Evolutionary conservation across 129 eudicot species (phyloP).

Genomic region (Pseudognaphalium luteoalbum): DNA sequence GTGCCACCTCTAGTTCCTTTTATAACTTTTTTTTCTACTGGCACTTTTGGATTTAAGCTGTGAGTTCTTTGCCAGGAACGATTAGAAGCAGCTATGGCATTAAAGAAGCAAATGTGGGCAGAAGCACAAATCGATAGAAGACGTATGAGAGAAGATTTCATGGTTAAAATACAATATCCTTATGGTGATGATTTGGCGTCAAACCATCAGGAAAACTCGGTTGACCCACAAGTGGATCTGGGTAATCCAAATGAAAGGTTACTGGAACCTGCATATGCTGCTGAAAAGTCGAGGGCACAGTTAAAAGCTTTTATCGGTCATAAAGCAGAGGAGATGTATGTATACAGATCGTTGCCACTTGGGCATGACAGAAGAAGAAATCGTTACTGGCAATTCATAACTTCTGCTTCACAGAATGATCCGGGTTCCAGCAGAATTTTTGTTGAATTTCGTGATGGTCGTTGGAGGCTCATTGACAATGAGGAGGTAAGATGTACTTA

Average conservation of each 20-base stretch:
- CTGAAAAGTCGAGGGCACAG: slow-evolving; percentile 71
- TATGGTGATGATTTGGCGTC: slow-evolving; percentile 41
- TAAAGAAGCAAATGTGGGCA: slow-evolving; percentile 96
- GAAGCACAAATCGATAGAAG: slow-evolving; percentile 86
- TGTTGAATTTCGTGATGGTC: slow-evolving; percentile 64
- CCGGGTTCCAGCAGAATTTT: slow-evolving; percentile 82
- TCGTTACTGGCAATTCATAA: slow-evolving; percentile 80
- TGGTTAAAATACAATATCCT: slow-evolving; percentile 48
- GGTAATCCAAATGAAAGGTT: slow-evolving; percentile 38
- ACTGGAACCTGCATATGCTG: slow-evolving; percentile 63
- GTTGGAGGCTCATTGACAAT: slow-evolving; percentile 82
- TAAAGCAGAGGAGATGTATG: slow-evolving; percentile 76
- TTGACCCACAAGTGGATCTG: slow-evolving; percentile 36
- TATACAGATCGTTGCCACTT: slow-evolving; percentile 84
- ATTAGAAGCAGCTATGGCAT: slow-evolving; percentile 77
- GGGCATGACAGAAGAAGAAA: slow-evolving; percentile 93
- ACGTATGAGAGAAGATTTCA: slow-evolving; percentile 66
- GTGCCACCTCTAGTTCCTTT: not conserved
- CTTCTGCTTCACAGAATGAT: slow-evolving; percentile 72
- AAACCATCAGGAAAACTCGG: slow-evolving; percentile 41
- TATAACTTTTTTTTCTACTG: not conserved
- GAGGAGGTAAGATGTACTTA: slow-evolving; percentile 47
- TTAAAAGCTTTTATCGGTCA: slow-evolving; percentile 69
- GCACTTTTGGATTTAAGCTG: slow-evolving; percentile 15
- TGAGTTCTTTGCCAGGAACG: slow-evolving; percentile 63